Percentiles rank a stretch among this genome's conserved stretches.
These are phyloP conservation scores for Kazachstania africana DNA, from an alignment of 805 yeast genomes.

Conservation along the genomic window DNA sequence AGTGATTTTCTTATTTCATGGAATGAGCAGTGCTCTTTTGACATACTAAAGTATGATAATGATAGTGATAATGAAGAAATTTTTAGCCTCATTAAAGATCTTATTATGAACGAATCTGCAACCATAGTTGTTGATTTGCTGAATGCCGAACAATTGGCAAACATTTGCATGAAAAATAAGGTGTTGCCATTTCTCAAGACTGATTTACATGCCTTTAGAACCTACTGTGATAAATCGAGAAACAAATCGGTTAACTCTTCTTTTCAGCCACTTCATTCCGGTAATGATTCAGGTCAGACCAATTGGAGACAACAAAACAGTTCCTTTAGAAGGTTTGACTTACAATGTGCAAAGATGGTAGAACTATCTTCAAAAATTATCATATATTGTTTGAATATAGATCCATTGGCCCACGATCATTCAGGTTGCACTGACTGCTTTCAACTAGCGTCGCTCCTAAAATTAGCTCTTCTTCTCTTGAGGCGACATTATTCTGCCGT, in stretches of 20 bases:
- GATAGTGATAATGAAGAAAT: not conserved
- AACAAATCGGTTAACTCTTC: not conserved
- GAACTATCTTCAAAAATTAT: constrained; percentile 65
- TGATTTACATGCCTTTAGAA: constrained; percentile 21
- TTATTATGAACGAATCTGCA: not conserved
- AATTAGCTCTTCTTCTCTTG: constrained; percentile 31
- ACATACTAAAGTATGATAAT: constrained; percentile 1
- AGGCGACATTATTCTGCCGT: constrained; percentile 5
- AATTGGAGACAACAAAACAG: constrained; percentile 44
- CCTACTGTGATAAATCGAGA: constrained; percentile 6
- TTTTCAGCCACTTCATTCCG: not conserved
- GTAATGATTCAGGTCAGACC: not conserved
- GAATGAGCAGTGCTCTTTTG: constrained; percentile 30
- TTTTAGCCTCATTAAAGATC: not conserved
- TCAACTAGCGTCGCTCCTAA: constrained; percentile 28
- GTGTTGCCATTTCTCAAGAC: constrained; percentile 33
- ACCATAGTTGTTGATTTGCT: not conserved
- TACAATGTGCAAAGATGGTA: constrained; percentile 64
- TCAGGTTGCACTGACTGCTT: constrained; percentile 14
- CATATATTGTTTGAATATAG: constrained; percentile 52
- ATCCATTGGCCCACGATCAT: constrained; percentile 17
- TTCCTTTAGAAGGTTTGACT: constrained; percentile 71
- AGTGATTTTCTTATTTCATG: constrained; percentile 43
- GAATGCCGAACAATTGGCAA: constrained; percentile 11
- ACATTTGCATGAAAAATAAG: constrained; percentile 18